Evolutionary conservation across 108 stramenopile genomes (phyloP).

Genomic region (Cylindrotheca closterium): DNA sequence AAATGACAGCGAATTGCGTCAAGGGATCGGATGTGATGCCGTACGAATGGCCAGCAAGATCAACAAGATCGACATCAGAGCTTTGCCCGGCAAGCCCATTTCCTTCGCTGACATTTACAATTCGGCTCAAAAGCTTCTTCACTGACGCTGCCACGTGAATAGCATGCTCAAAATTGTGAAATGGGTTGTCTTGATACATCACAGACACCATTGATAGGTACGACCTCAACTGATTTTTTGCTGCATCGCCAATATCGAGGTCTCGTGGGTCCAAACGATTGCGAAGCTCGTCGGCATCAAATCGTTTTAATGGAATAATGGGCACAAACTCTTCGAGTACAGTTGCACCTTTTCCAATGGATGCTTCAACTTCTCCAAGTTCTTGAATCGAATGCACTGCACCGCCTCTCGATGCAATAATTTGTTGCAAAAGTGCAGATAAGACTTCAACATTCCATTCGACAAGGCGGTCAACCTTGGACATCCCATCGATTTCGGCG

Average conservation of each 20-base stretch:
- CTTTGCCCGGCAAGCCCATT: background rate
- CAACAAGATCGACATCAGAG: background rate
- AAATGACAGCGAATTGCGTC: conserved; percentile 36
- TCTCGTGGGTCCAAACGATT: background rate
- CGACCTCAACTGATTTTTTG: conserved; percentile 10
- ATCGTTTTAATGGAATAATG: background rate
- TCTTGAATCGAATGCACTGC: background rate
- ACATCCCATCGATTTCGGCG: too few relatives aligned
- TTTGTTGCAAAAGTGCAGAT: conserved; percentile 3
- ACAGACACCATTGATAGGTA: conserved; percentile 7
- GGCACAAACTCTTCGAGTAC: conserved; percentile 4
- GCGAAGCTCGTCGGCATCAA: background rate
- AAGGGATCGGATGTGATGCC: conserved; percentile 27
- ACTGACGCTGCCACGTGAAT: conserved; percentile 40
- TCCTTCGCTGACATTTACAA: conserved; percentile 4
- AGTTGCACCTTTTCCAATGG: background rate
- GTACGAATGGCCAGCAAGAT: conserved; percentile 8
- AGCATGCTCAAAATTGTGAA: conserved; percentile 57
- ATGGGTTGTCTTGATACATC: conserved; percentile 43
- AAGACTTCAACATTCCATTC: conserved; percentile 22
- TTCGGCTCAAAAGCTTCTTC: conserved; percentile 31
- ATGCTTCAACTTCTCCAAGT: too few relatives aligned
- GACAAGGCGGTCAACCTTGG: conserved; percentile 13
- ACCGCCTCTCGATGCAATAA: conserved; percentile 5
- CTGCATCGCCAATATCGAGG: background rate